Base-by-base conservation (phyloP, 1,284 basidiomycete species). In the Serendipita sp. region DNA sequence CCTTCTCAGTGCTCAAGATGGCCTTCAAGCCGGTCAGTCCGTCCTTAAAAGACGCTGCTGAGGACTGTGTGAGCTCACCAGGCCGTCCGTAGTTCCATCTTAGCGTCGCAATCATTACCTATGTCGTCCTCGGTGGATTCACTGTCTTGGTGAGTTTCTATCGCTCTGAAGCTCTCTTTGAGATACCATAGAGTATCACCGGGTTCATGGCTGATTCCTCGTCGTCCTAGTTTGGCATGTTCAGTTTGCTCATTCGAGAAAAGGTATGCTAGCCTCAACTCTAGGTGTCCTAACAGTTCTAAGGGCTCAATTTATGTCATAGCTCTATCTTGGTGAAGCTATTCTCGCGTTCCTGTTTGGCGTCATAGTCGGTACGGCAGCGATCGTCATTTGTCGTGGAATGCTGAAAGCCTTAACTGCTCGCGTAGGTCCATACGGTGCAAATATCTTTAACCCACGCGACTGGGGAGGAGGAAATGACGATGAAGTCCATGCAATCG, bases 241-340 rank as follows among this genome's bases (percentile, higher is more conserved):
- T 96, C 74, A 92, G 91, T 8, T 80, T 94, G 26, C 85, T 97
- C 69, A 83, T 99, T 71, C 88, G 94, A 71, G 93, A 97, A 77
- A 86, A 82, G 77, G 87, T 85, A 63, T 50, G 77, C 67, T 66
- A 42, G 41, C 17, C n/a, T 8, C 45, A 6, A 5, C 29, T 6
- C 5, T 49, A 17, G 8, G 5, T 2, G 45, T 6, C 45, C 45
- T 29, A 49, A 49, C 45, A 29, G 8, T 22, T 6, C 13, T 41
- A 2, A 41, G 38, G 1, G 29, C 45, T 49, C 45, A 49, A 10
- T n/a, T 49, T 17, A 32, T 55, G 15, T 22, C 22, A 32, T 61
- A 88, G 79, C 76, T 97, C 35, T 99, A 97, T 71, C 85, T 98
- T 66, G 96, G 96, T 67, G 96, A 99, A 79, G 93, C 96, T 3